These are phyloP conservation scores for Starmerella potacharoeniae DNA, from an alignment of 805 yeast genomes.

Conservation along the genomic window DNA sequence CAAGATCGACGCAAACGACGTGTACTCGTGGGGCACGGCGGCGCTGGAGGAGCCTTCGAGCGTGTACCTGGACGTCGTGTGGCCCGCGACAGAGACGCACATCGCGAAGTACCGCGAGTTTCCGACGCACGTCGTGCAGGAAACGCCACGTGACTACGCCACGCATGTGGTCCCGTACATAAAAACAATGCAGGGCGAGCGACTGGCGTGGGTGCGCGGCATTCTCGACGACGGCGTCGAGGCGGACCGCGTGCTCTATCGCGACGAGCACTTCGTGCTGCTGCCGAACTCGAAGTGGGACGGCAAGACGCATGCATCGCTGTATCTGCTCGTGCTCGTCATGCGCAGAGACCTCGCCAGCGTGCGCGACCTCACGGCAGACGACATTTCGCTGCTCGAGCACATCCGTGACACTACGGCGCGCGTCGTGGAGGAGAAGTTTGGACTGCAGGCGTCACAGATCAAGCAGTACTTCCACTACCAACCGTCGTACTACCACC, in stretches of 20 bases:
- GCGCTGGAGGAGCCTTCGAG: conserved; percentile 44
- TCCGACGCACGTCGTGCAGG: conserved; percentile 49
- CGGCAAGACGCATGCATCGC: conserved; percentile 49
- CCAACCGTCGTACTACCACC: conserved; percentile 92
- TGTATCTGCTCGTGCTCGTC: conserved; percentile 71
- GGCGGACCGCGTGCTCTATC: conserved; percentile 62
- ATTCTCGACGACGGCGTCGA: conserved; percentile 75
- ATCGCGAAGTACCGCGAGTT: conserved; percentile 63
- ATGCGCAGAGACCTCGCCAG: conserved; percentile 48
- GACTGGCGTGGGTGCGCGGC: conserved; percentile 83
- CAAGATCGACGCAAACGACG: conserved; percentile 58
- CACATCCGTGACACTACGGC: conserved; percentile 37
- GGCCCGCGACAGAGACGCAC: conserved; percentile 83
- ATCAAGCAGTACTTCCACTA: conserved; percentile 73
- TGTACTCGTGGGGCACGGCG: conserved; percentile 71
- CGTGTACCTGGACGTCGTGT: conserved; percentile 58
- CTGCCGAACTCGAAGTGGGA: conserved; percentile 97
- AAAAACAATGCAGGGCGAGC: conserved; percentile 58
- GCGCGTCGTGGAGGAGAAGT: conserved; percentile 38
- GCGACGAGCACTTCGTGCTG: conserved; percentile 59
- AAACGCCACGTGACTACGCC: conserved; percentile 68
- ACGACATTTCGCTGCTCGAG: conserved; percentile 50
- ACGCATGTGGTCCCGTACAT: conserved; percentile 62
- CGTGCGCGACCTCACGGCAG: conserved; percentile 56
- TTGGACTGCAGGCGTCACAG: conserved; percentile 42